These are phyloP conservation scores for Auxenochlorella pyrenoidosa DNA, from an alignment of 139 green algal genomes.

Conservation along the genomic window DNA sequence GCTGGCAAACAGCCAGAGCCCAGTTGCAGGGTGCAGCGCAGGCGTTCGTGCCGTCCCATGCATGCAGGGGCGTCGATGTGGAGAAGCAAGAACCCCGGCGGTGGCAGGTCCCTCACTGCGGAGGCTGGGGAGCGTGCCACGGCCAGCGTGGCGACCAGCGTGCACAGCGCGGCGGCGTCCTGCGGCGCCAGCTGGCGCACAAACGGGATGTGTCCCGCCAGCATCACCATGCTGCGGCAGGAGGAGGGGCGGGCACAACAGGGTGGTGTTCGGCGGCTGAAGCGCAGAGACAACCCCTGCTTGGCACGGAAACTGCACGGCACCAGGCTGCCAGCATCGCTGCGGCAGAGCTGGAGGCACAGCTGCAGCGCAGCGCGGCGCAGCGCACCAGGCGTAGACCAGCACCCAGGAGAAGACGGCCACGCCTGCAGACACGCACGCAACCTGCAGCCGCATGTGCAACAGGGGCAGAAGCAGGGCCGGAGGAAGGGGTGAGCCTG, in stretches of 20 bases:
- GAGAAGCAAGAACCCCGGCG: no score
- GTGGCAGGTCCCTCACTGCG: slow-evolving; percentile 51
- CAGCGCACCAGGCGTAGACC: slow-evolving; percentile 50
- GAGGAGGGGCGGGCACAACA: neutral
- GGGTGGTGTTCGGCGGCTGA: no score
- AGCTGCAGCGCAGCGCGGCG: neutral
- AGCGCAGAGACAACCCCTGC: no score
- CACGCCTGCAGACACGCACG: slow-evolving; percentile 64
- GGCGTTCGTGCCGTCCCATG: no score
- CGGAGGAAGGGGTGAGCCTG: no score
- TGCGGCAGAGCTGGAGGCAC: no score
- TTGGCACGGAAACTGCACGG: no score
- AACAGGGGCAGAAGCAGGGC: no score
- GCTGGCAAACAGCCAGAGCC: neutral
- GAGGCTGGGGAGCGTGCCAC: slow-evolving; percentile 89
- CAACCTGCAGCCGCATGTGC: slow-evolving; percentile 61
- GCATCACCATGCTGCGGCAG: slow-evolving; percentile 44
- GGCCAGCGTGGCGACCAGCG: slow-evolving; percentile 80
- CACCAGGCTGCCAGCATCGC: no score
- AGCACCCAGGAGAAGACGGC: slow-evolving; percentile 59
- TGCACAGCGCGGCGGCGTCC: slow-evolving; percentile 51
- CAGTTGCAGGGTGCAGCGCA: neutral
- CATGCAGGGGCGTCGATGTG: no score
- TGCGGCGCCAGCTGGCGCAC: neutral
- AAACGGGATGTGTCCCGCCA: slow-evolving; percentile 45